A percentile compares a stretch with the other conserved stretches of the same genome.
Evolutionary conservation across 2,329 filamentous ascomycete genomes (phyloP).

Genomic region (Rugonectria rugulosa): DNA sequence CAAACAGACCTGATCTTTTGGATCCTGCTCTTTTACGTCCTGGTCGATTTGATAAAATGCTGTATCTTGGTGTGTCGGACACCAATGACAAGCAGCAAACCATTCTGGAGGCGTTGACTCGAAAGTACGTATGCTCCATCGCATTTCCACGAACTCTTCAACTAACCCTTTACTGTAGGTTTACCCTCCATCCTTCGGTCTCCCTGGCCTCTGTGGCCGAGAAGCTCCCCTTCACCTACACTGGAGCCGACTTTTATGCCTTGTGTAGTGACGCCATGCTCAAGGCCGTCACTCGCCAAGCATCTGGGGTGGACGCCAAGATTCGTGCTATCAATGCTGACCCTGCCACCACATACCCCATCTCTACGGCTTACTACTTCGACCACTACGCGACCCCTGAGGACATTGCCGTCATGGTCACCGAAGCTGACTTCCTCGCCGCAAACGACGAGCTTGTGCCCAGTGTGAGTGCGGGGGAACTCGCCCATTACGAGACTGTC

Average conservation of each 20-base stretch:
- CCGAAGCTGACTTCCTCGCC: slow-evolving; percentile 84
- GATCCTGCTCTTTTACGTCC: slow-evolving; percentile 90
- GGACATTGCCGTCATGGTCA: slow-evolving; percentile 87
- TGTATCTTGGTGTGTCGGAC: slow-evolving; percentile 95
- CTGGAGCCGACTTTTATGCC: slow-evolving; percentile 95
- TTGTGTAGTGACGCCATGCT: slow-evolving; percentile 98
- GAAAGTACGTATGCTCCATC: slow-evolving; percentile 71
- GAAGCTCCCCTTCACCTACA: slow-evolving; percentile 91
- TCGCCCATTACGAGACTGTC: slow-evolving; percentile 89
- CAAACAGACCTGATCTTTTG: slow-evolving; percentile 90
- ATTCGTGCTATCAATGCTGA: slow-evolving; percentile 72
- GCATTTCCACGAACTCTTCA: neutral
- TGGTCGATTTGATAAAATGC: slow-evolving; percentile 96
- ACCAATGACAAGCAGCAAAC: slow-evolving; percentile 96
- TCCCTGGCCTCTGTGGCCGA: slow-evolving; percentile 79
- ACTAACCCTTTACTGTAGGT: slow-evolving; percentile 60
- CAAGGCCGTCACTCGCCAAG: slow-evolving; percentile 94
- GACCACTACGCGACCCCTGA: slow-evolving; percentile 86
- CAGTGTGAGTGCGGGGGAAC: slow-evolving; percentile 89
- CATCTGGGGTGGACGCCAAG: slow-evolving; percentile 82
- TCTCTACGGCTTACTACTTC: slow-evolving; percentile 94
- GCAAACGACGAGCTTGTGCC: slow-evolving; percentile 90
- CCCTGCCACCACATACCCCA: slow-evolving; percentile 48
- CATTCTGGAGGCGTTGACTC: slow-evolving; percentile 90
- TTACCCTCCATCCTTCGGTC: slow-evolving; percentile 81